Evolutionary conservation across 2,329 filamentous ascomycete genomes (phyloP).

Genomic region (Zymoseptoria crescenta): DNA sequence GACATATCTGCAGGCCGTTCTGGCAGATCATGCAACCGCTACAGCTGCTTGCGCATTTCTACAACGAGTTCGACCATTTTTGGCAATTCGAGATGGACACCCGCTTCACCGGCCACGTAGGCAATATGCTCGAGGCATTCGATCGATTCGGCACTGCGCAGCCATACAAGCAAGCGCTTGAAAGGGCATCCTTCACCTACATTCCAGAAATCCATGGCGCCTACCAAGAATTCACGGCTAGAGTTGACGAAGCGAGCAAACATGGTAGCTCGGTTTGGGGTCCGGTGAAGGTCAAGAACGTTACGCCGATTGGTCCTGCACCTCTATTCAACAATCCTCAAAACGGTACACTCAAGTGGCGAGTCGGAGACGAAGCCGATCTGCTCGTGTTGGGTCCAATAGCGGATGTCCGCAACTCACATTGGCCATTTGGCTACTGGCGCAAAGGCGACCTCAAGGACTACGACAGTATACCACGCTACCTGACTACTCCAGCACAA

Average conservation of each 20-base stretch:
- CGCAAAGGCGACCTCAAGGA: constrained; percentile 24
- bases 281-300: constrained; percentile 30
- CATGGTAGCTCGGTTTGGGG: constrained; percentile 31
- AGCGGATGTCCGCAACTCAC: constrained; percentile 8
- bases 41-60: constrained; percentile 64
- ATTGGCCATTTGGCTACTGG: constrained; percentile 32
- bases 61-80: constrained; percentile 68
- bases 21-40: constrained; percentile 58
- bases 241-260: background rate
- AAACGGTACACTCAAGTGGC: constrained; percentile 74
- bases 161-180: constrained; percentile 49
- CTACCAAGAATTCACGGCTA: background rate
- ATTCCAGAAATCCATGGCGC: constrained; percentile 42
- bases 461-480: constrained; percentile 19
- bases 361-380: constrained; percentile 80
- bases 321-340: constrained; percentile 57
- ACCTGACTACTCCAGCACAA: constrained; percentile 34
- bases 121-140: constrained; percentile 63
- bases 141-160: constrained; percentile 45
- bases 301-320: constrained; percentile 61
- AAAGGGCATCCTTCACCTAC: constrained; percentile 48
- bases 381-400: constrained; percentile 34
- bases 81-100: constrained; percentile 81
- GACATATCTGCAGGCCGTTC: constrained; percentile 22
- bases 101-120: constrained; percentile 67